Base-by-base conservation (phyloP, 2,329 filamentous ascomycete genomes). In the Epichloe sp. region DNA sequence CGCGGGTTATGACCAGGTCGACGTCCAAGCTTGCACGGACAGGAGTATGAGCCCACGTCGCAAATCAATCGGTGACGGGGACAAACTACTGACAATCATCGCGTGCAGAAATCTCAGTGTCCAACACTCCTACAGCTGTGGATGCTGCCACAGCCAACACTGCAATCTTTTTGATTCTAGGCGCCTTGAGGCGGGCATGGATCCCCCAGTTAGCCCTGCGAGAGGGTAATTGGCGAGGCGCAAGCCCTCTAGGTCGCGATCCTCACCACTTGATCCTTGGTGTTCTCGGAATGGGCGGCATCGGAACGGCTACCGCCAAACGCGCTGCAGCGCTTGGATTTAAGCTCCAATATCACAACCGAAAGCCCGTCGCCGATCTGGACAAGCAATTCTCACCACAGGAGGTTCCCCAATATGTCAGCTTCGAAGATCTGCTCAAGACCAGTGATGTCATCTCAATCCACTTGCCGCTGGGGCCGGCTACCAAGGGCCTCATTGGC, bases 111-210 rank as follows among this genome's bases (percentile, higher is more conserved):
- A 75, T 88, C 48, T 71, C 70, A 8, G 78, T 88, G 23, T 84
- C 82, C 47, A 86, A 87, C 60, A 78, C 81, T 1, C 84, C 83
- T 17, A 79, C 75, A 0, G 79, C 80, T 0, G 81, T 84, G 15
- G 78, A 86, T 60, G 79, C 85, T 62, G 78, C 83, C 5, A 88
- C 85, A 0, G 85, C 85, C 35, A 84, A 88, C 62, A 75, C 77
- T 6, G 82, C 79, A 56, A 78, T 87, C 62, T 87, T 86, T 60
- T 68, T 88, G 2, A 82, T 88, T 50, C 69, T 88, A 17, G 85
- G 83, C 3, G 81, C 83, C 0, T 66, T 88, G 38, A 73, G 85
- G 36, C 77, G 78, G 53, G 82, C 84, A 64, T 85, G 84, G 63
- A 68, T 73, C 1, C 56, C 56, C 40, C 79, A 86, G 68, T 59